These are phyloP conservation scores for Fusarium multiceps DNA, from an alignment of 2,329 filamentous ascomycete genomes.

Conservation along the genomic window DNA sequence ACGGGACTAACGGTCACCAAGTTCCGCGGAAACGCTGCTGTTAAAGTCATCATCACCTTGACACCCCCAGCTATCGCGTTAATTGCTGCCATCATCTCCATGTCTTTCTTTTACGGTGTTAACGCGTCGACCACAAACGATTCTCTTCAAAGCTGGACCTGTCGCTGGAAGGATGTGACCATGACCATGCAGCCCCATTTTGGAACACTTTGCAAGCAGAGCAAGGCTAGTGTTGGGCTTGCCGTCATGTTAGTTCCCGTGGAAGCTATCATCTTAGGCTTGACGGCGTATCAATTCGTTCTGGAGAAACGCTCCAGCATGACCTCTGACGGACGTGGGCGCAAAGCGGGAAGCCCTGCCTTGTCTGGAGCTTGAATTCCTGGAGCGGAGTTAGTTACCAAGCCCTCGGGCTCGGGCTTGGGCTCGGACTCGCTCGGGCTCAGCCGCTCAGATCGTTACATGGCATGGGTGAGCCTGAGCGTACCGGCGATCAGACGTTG, in stretches of 20 bases:
- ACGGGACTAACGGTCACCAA: slow-evolving; percentile 32
- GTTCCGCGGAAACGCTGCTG: slow-evolving; percentile 35
- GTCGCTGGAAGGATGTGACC: slow-evolving; percentile 66
- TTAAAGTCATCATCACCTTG: slow-evolving; percentile 41
- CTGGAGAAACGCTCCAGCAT: slow-evolving; percentile 56
- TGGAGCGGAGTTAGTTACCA: slow-evolving; percentile 13
- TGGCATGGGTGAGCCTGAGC: background rate
- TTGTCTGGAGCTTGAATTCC: slow-evolving; percentile 33
- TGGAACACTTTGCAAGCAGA: slow-evolving; percentile 66
- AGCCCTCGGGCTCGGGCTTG: slow-evolving; percentile 11
- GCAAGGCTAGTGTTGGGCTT: slow-evolving; percentile 64
- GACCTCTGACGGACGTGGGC: slow-evolving; percentile 42
- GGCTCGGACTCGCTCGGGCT: background rate
- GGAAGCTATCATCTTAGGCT: slow-evolving; percentile 60
- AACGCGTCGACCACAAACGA: slow-evolving; percentile 64
- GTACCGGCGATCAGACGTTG: background rate
- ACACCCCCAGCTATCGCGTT: slow-evolving; percentile 48
- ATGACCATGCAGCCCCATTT: slow-evolving; percentile 67
- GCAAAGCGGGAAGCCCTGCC: slow-evolving; percentile 51
- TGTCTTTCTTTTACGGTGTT: slow-evolving; percentile 68
- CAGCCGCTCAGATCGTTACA: slow-evolving; percentile 10
- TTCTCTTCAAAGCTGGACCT: slow-evolving; percentile 71
- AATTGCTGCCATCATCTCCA: slow-evolving; percentile 60
- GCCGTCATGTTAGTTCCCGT: slow-evolving; percentile 68
- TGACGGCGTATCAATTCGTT: slow-evolving; percentile 59